These are phyloP conservation scores for Ogataea pignaliae DNA, from an alignment of 805 yeast genomes.

Conservation along the genomic window DNA sequence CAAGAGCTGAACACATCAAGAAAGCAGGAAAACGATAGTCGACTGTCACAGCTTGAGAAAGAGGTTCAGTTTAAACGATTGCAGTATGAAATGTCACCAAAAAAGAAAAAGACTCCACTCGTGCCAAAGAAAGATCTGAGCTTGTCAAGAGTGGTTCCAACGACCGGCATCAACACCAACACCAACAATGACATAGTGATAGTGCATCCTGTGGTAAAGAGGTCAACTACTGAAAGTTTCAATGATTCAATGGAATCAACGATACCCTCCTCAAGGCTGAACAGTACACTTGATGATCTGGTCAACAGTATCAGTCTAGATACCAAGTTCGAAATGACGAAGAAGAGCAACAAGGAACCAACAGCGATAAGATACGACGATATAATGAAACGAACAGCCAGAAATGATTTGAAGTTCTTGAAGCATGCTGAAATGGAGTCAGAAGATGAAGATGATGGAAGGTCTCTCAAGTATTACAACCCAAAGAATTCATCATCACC, in stretches of 20 bases:
- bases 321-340: constrained; percentile 1
- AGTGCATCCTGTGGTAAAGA: constrained; percentile 15
- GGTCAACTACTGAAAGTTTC: not conserved
- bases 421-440: not conserved
- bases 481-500: not conserved
- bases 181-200: constrained; percentile 7
- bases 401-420: constrained; percentile 2
- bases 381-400: constrained; percentile 9
- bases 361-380: constrained; percentile 21
- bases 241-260: not conserved
- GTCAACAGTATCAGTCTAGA: constrained; percentile 7
- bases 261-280: not conserved
- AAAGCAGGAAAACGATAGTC: constrained; percentile 15
- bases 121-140: constrained; percentile 23
- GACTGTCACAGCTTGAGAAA: constrained; percentile 14
- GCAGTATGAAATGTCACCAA: constrained; percentile 18
- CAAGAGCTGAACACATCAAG: constrained; percentile 14
- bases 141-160: constrained; percentile 6
- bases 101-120: constrained; percentile 24
- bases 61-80: constrained; percentile 18
- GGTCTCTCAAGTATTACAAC: not conserved
- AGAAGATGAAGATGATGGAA: not conserved
- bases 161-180: too few relatives aligned
- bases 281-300: constrained; percentile 4
- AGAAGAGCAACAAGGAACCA: constrained; percentile 15